A percentile compares a stretch with the other conserved stretches of the same genome.
Evolutionary conservation across 2,329 filamentous ascomycete species (phyloP).

Genomic region (Fusarium azukiicola): DNA sequence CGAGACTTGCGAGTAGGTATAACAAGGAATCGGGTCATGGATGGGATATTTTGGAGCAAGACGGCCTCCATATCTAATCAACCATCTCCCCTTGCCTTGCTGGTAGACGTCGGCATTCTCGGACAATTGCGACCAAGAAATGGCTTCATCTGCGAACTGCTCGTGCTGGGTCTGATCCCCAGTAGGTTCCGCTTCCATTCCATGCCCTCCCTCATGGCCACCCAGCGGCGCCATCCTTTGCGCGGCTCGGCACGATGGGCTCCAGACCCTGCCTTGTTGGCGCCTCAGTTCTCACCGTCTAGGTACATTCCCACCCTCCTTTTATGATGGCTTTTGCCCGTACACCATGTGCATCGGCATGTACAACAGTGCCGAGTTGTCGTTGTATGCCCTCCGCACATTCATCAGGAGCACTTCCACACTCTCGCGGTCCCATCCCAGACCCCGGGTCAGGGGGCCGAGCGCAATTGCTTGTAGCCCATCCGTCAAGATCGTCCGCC

Average conservation of each 20-base stretch:
- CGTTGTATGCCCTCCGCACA: conserved; percentile 71
- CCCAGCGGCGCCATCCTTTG: conserved; percentile 28
- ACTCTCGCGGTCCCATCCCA: conserved; percentile 71
- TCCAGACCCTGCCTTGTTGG: neutral
- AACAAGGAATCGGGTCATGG: conserved; percentile 1
- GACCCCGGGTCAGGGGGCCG: conserved; percentile 72
- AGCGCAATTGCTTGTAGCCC: conserved; percentile 74
- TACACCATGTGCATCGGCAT: conserved; percentile 78
- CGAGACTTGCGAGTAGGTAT: neutral
- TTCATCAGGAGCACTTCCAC: conserved; percentile 72
- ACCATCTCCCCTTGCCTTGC: neutral
- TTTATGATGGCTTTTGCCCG: conserved; percentile 70
- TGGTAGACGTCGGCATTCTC: neutral
- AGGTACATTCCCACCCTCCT: neutral
- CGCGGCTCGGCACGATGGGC: conserved; percentile 35
- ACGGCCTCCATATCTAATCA: conserved; percentile 12
- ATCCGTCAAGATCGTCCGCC: conserved; percentile 72
- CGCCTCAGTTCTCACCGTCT: conserved; percentile 12
- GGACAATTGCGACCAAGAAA: neutral
- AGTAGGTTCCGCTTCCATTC: conserved; percentile 19
- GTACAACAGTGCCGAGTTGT: conserved; percentile 69
- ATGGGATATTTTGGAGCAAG: conserved; percentile 3
- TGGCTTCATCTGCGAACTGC: neutral
- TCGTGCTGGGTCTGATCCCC: neutral
- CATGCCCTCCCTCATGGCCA: conserved; percentile 23